A percentile compares a stretch with the other conserved stretches of the same genome.
phyloP scores from a whole-genome alignment of 2,329 filamentous ascomycete species.

The Aspergillus sp. region DNA sequence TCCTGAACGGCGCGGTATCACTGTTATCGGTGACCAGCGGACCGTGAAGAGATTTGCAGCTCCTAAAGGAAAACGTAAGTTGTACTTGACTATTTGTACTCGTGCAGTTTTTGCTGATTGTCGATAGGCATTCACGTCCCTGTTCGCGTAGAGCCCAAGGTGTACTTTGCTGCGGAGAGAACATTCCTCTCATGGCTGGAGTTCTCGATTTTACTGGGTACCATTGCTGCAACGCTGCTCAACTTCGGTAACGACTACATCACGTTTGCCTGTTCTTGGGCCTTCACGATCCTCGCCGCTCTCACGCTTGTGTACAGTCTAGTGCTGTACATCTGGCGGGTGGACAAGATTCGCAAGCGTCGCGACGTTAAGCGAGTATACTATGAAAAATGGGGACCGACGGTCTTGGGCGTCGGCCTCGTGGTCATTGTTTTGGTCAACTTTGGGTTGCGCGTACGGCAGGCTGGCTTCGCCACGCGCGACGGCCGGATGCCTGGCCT shows the following conservation, averaged over 20 bases:
- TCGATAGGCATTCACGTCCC: conserved; percentile 83
- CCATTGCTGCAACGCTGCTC: conserved; percentile 77
- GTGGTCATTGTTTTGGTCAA: conserved; percentile 73
- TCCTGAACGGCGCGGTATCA: conserved; percentile 34
- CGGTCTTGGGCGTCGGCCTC: conserved; percentile 68
- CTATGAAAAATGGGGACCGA: conserved; percentile 87
- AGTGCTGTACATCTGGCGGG: conserved; percentile 82
- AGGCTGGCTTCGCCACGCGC: conserved; percentile 33
- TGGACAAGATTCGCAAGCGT: conserved; percentile 76
- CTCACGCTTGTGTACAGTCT: conserved; percentile 79
- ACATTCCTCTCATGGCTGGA: conserved; percentile 98
- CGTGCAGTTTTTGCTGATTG: conserved; percentile 7
- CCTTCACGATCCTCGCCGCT: conserved; percentile 80
- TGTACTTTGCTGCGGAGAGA: conserved; percentile 92
- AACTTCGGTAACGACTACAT: conserved; percentile 67
- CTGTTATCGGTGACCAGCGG: conserved; percentile 41
- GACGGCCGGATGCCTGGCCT: conserved; percentile 4
- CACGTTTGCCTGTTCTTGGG: conserved; percentile 67
- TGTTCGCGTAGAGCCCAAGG: conserved; percentile 93
- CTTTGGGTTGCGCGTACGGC: conserved; percentile 73
- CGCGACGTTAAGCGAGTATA: conserved; percentile 73
- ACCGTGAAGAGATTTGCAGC: conserved; percentile 56
- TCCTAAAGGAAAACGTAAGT: conserved; percentile 54
- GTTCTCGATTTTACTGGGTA: conserved; percentile 90
- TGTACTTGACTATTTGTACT: neutral